These are phyloP conservation scores for Blastocystis sp. DNA, from an alignment of 352 stramenopile genomes.

Conservation along the genomic window DNA sequence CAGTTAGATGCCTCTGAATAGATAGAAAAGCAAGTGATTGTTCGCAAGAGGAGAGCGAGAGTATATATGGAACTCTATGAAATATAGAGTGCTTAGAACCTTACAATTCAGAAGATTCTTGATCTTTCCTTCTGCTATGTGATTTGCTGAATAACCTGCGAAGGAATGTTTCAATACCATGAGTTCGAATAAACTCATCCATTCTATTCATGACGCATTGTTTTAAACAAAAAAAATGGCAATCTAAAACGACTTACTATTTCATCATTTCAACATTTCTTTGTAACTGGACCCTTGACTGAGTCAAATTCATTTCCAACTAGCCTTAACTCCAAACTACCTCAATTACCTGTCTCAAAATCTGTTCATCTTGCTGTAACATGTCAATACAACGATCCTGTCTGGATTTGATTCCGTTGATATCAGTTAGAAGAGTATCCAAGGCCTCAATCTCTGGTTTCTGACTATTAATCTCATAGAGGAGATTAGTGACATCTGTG, in stretches of 20 bases:
- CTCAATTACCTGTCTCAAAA: not conserved
- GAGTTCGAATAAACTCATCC: not conserved
- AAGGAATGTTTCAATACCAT: conserved; percentile 22
- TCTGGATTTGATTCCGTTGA: not conserved
- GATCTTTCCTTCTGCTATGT: too few species aligned
- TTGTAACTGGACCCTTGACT: not conserved
- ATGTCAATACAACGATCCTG: conserved; percentile 15
- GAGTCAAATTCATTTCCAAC: conserved; percentile 23
- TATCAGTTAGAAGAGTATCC: not conserved
- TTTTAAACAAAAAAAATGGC: not conserved
- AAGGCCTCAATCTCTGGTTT: not conserved
- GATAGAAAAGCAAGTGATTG: not conserved
- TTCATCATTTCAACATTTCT: conserved; percentile 7
- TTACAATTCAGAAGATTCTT: not conserved
- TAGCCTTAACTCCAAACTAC: not conserved
- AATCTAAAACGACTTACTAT: not conserved
- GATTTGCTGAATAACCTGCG: too few species aligned
- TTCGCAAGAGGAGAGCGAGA: not conserved
- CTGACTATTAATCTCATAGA: not conserved
- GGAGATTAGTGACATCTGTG: not conserved
- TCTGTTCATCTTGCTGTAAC: conserved; percentile 7
- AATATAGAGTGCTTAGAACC: not conserved
- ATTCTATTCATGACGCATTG: not conserved
- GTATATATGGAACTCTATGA: not conserved
- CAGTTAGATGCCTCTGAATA: not conserved